A percentile compares a stretch with the other conserved stretches of the same genome.
Evolutionary conservation across 495 filamentous ascomycete genomes (phyloP).

Genomic region (Alectoria sarmentosa): DNA sequence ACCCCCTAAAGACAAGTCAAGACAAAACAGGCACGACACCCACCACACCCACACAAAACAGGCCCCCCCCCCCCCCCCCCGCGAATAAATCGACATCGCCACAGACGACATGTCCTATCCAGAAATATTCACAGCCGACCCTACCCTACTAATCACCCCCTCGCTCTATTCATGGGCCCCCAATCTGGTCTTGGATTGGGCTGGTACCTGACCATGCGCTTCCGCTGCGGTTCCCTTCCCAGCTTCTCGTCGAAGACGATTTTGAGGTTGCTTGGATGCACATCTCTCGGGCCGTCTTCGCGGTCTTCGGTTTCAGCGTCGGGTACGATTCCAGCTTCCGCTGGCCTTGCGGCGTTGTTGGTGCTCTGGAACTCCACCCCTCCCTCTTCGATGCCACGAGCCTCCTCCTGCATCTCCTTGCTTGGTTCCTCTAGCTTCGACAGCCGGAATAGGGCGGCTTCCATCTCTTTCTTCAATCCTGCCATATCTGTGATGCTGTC

Average conservation of each 20-base stretch:
- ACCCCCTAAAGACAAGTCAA: too few species aligned
- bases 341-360: conserved; percentile 27
- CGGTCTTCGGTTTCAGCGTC: not conserved
- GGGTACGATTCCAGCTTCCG: conserved; percentile 17
- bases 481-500: conserved; percentile 30
- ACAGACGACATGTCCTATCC: too few species aligned
- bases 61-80: too few species aligned
- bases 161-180: conserved; percentile 82
- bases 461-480: conserved; percentile 39
- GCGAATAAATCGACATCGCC: too few species aligned
- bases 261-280: conserved; percentile 40
- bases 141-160: conserved; percentile 26
- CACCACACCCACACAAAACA: too few species aligned
- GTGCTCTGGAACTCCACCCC: not conserved
- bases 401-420: not conserved
- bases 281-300: conserved; percentile 10
- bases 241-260: conserved; percentile 79
- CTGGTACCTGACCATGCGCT: conserved; percentile 75
- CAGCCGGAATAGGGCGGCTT: conserved; percentile 41
- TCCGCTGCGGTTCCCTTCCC: conserved; percentile 56
- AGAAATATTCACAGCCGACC: not conserved
- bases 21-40: too few species aligned
- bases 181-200: conserved; percentile 82
- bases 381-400: conserved; percentile 6
- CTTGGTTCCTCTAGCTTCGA: conserved; percentile 23